Evolutionary conservation across 1,284 basidiomycete species (phyloP).

Genomic region (Retiboletus flavoniger): DNA sequence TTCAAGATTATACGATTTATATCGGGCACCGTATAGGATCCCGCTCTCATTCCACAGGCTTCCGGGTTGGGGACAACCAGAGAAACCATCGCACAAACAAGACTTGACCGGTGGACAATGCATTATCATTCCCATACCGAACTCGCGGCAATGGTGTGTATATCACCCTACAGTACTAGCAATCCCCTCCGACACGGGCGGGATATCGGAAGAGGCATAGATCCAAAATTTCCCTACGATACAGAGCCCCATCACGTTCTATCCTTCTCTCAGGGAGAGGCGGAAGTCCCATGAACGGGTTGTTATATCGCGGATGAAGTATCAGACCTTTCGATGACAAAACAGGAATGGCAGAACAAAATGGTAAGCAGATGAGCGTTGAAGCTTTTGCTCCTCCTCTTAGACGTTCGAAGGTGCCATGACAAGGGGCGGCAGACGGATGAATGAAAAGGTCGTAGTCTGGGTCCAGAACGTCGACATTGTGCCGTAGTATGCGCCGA

Average conservation of each 20-base stretch:
- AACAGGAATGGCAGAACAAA: neutral
- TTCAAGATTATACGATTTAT: too few species aligned
- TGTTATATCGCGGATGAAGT: neutral
- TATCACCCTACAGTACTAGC: neutral
- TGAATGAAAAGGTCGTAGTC: conserved; percentile 29
- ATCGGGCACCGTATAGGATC: neutral
- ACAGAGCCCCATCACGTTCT: neutral
- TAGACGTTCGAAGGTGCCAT: conserved; percentile 22
- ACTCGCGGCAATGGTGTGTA: neutral
- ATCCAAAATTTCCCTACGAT: neutral
- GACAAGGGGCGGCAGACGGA: conserved; percentile 26
- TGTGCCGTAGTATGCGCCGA: conserved; percentile 31
- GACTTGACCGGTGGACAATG: neutral
- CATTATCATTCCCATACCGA: conserved; percentile 3
- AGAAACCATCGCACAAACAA: neutral
- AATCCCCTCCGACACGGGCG: neutral
- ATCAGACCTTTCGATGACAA: neutral
- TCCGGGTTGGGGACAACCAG: too few species aligned
- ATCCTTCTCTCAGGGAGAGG: neutral
- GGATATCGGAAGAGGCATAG: neutral
- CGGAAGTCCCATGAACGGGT: neutral
- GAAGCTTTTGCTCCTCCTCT: neutral
- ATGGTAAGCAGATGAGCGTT: neutral
- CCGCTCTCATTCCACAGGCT: neutral
- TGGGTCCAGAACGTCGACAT: conserved; percentile 30